A percentile compares a stretch with the other conserved stretches of the same genome.
These are phyloP conservation scores for Anisodus acutangulus DNA, from an alignment of 257 asterid species.

Conservation along the genomic window DNA sequence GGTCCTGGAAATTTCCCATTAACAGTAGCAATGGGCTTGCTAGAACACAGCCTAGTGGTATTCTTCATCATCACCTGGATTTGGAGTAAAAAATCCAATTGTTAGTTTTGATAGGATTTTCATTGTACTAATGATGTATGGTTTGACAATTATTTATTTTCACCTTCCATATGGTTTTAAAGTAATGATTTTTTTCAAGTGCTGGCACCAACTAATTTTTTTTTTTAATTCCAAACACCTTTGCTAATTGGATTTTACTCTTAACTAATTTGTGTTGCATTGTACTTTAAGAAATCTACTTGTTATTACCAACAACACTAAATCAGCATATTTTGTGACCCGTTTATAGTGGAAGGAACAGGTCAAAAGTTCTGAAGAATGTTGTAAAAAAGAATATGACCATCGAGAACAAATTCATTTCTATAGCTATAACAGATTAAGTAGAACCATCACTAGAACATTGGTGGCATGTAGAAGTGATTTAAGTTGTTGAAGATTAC, in stretches of 20 bases:
- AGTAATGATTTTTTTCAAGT: not conserved
- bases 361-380: not conserved
- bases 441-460: not conserved
- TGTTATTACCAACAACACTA: not conserved
- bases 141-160: not conserved
- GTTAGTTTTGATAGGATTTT: not conserved
- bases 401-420: not conserved
- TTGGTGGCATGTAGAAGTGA: not conserved
- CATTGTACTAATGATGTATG: not conserved
- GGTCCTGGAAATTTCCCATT: constrained; percentile 79
- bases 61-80: constrained; percentile 61
- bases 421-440: not conserved
- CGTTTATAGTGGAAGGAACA: not conserved
- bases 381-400: too few relatives aligned
- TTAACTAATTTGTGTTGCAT: not conserved
- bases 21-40: constrained; percentile 63
- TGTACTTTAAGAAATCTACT: not conserved
- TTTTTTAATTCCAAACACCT: not conserved
- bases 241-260: not conserved
- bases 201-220: not conserved
- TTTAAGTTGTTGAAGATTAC: not conserved
- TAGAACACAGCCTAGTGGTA: constrained; percentile 60
- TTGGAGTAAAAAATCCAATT: not conserved
- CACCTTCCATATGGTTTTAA: not conserved
- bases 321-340: not conserved